These are phyloP conservation scores for Saururus chinensis DNA, from an alignment of 164 flowering plant species.

Conservation along the genomic window DNA sequence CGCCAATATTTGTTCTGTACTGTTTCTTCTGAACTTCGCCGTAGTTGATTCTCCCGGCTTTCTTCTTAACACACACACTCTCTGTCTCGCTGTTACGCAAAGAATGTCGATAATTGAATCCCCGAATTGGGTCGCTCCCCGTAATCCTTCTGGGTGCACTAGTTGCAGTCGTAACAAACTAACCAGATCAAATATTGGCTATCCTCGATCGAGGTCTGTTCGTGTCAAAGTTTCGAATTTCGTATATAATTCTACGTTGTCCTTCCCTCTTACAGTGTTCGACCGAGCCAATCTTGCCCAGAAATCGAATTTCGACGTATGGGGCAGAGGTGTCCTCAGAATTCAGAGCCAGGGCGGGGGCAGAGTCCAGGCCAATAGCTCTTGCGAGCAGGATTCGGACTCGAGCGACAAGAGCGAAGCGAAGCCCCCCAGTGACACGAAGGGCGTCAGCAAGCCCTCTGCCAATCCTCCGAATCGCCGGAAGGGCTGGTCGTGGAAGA, in stretches of 20 bases:
- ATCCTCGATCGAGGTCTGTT: conserved; percentile 21
- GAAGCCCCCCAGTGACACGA: conserved; percentile 6
- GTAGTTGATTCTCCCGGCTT: no score
- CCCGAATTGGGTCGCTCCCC: no score
- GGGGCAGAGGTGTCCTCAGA: conserved; percentile 14
- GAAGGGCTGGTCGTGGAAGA: conserved; percentile 41
- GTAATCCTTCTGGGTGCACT: no score
- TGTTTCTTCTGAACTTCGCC: no score
- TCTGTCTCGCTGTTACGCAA: no score
- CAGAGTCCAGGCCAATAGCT: conserved; percentile 30
- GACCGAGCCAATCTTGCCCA: conserved; percentile 14
- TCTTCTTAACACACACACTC: no score
- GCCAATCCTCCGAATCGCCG: conserved; percentile 15
- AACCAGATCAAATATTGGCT: conserved; percentile 7
- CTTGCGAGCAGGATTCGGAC: conserved; percentile 49
- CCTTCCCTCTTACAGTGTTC: conserved; percentile 6
- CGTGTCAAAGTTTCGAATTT: conserved; percentile 14
- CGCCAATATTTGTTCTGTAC: no score
- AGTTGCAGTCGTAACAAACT: background rate
- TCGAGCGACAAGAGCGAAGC: conserved; percentile 34
- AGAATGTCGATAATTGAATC: no score
- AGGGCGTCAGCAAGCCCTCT: conserved; percentile 19
- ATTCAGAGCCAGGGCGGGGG: conserved; percentile 12
- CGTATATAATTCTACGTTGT: conserved; percentile 11
- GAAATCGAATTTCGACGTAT: conserved; percentile 19